Evolutionary conservation across 768 basidiomycete genomes (phyloP), one percentile per base, ranked within the genome.

Genomic region (Tylopilus sp.): DNA sequence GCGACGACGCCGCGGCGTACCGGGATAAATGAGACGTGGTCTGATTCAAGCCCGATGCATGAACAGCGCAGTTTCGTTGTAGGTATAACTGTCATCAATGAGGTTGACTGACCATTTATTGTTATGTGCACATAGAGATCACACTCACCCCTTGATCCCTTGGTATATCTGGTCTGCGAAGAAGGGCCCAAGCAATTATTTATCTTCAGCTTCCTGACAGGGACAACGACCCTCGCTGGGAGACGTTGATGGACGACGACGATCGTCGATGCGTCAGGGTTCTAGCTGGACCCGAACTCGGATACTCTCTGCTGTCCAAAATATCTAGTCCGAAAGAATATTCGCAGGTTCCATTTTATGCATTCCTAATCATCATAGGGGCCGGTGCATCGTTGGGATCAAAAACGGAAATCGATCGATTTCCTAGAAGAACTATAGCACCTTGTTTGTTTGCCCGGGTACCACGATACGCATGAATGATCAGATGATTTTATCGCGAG

Each of bases 1-100:
- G 9, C 26, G 6, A 21, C 23, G 18, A 20, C 40, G 26, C 53
- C 50, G 40, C 50, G 53, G 50, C 41, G 35, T 47, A 31, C 30
- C 22, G 35, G 44, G 41, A 33, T 33, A 3, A 30, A 22, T 7
- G n/a, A 40, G 35, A 47, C 35, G 15, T 39, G 6, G 40, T 20
- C 11, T 47, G 22, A 51, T 15, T 18, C 22, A 47, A 47, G 45
- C 30, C 6, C n/a, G 41, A 55, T n/a, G n/a, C n/a, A 47, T 18
- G 22, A 17, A 30, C 21, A 21, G n/a, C 13, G 31, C 20, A 42
- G 31, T 35, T 25, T 44, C 35, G 10, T 8, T 26, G 30, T 15
- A 25, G 31, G 36, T 22, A 20, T 4, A 41, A 31, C 33, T 22
- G 21, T 4, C 44, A 22, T 33, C n/a, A 25, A 28, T 22, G 18